Evolutionary conservation across 257 asterid genomes (phyloP).

Genomic region (Nicotiana sylvestris): DNA sequence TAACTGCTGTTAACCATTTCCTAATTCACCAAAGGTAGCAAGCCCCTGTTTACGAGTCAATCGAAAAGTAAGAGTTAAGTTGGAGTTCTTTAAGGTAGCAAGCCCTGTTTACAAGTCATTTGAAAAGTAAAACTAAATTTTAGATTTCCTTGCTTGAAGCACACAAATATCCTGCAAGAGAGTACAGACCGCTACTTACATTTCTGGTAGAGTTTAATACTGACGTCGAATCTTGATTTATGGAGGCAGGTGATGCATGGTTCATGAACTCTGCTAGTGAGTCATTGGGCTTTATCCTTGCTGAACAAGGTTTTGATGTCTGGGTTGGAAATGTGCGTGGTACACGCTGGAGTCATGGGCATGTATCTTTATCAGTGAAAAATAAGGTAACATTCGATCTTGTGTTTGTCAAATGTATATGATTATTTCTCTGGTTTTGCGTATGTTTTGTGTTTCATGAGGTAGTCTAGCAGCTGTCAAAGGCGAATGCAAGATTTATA

Average conservation of each 20-base stretch:
- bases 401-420: background rate
- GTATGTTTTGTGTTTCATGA: slow-evolving; percentile 13
- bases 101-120: background rate
- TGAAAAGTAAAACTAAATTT: background rate
- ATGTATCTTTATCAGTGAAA: slow-evolving; percentile 53
- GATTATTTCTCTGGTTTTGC: background rate
- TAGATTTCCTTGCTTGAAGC: background rate
- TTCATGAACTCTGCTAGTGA: slow-evolving; percentile 72
- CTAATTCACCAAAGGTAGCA: background rate
- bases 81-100: background rate
- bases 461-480: background rate
- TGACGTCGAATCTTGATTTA: slow-evolving; percentile 9
- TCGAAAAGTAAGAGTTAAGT: background rate
- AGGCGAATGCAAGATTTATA: background rate
- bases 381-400: slow-evolving; percentile 45
- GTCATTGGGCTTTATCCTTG: slow-evolving; percentile 94
- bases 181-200: background rate
- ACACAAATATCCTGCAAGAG: background rate
- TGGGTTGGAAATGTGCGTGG: slow-evolving; percentile 99
- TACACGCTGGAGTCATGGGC: slow-evolving; percentile 99
- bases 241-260: slow-evolving; percentile 98
- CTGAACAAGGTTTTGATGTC: slow-evolving; percentile 86
- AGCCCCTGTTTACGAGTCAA: background rate
- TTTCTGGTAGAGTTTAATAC: background rate
- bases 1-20: background rate